Evolutionary conservation across 371 early-diverging fungal species (phyloP).

Genomic region (Entomophthora muscae): DNA sequence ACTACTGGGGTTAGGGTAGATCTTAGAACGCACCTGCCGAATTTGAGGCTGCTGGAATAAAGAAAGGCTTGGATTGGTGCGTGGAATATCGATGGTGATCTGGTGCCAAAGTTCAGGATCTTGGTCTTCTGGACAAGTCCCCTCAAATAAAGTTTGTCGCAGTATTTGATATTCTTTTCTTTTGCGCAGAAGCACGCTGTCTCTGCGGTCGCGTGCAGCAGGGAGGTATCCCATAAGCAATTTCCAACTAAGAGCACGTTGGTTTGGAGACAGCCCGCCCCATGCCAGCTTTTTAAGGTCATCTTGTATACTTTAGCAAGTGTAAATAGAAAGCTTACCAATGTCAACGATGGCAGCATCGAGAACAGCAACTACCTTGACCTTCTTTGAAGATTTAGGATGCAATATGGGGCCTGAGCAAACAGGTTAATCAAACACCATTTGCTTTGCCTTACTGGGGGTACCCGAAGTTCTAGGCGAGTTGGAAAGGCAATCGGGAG

Average conservation of each 20-base stretch:
- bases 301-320: not conserved
- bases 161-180: not conserved
- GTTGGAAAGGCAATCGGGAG: too few relatives aligned
- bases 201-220: not conserved
- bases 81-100: conserved; percentile 86
- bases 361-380: not conserved
- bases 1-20: conserved; percentile 20
- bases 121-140: not conserved
- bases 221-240: conserved; percentile 6
- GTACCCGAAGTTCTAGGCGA: too few relatives aligned
- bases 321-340: not conserved
- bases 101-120: conserved; percentile 12
- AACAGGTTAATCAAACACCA: too few relatives aligned
- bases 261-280: not conserved
- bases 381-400: not conserved
- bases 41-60: conserved; percentile 67
- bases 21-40: conserved; percentile 37
- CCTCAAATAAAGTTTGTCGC: not conserved
- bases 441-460: too few relatives aligned
- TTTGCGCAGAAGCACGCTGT: not conserved
- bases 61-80: conserved; percentile 69
- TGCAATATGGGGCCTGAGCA: not conserved
- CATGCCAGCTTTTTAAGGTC: conserved; percentile 4
- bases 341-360: not conserved
- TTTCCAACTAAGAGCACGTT: conserved; percentile 1